These are phyloP conservation scores for Aureobasidium namibiae DNA, from an alignment of 2,329 filamentous ascomycete genomes.

Conservation along the genomic window DNA sequence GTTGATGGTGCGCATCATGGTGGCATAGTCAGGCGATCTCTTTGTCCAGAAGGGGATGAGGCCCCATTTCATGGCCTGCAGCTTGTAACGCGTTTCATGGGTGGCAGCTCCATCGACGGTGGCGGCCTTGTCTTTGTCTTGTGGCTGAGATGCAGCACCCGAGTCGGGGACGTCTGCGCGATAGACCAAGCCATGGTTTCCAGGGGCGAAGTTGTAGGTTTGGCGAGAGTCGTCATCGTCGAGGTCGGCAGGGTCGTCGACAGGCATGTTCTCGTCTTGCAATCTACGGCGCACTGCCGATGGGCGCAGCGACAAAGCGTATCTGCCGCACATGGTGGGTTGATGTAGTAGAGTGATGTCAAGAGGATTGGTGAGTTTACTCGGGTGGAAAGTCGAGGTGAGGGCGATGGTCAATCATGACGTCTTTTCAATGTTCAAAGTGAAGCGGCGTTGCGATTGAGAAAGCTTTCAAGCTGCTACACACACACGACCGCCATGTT, in stretches of 20 bases:
- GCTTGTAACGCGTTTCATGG: slow-evolving; percentile 56
- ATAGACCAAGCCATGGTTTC: slow-evolving; percentile 78
- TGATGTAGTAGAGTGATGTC: neutral
- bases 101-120: slow-evolving; percentile 19
- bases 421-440: neutral
- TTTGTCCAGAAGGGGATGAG: slow-evolving; percentile 92
- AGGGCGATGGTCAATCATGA: neutral
- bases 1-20: slow-evolving; percentile 84
- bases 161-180: slow-evolving; percentile 61
- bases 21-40: slow-evolving; percentile 66
- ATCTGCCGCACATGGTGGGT: slow-evolving; percentile 57
- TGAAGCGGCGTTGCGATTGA: neutral
- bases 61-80: slow-evolving; percentile 95
- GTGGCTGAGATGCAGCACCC: slow-evolving; percentile 32
- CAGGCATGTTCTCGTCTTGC: slow-evolving; percentile 63
- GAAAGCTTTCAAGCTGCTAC: slow-evolving; percentile 9
- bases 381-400: neutral
- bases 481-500: slow-evolving; percentile 27
- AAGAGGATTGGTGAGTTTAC: neutral
- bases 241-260: slow-evolving; percentile 59
- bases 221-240: slow-evolving; percentile 65
- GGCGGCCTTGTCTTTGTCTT: slow-evolving; percentile 16
- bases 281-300: slow-evolving; percentile 67
- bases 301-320: slow-evolving; percentile 53
- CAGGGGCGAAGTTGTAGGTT: slow-evolving; percentile 88